Base-by-base conservation (phyloP, 1,284 basidiomycete species). In the Cutaneotrichosporon spelunceum region DNA sequence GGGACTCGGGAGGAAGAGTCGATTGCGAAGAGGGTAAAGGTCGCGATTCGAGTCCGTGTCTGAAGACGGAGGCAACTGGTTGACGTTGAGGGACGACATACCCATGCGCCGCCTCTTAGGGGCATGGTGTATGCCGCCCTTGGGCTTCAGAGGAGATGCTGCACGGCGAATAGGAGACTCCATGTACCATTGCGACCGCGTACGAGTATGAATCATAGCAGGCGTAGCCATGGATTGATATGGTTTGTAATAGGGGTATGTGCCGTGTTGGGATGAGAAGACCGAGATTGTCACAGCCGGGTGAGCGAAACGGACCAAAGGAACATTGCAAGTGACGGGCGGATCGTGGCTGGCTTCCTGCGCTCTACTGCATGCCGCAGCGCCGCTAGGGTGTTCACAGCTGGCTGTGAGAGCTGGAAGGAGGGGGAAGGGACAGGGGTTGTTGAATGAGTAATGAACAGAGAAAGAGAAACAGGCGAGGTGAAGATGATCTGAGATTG, bases 41-140 rank as follows among this genome's bases (percentile, higher is more conserved):
- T 55, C 45, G 33, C 58, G 39, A 63, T 53, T 56, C 16, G 65
- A 57, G n/a, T 60, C 29, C 7, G 64, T 52, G 45, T 60, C 62
- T 3, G 64, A 66, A 27, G 61, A 45, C 44, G 56, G 60, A 7
- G 30, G 44, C 48, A 39, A 29, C 26, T 30, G 55, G 30, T 39
- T 53, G 24, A 44, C 54, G 6, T 61, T 52, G 26, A 74, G 62
- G 4, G 68, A 61, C n/a, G 64, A 60, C 11, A 66, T 58, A 4
- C 70, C 74, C 3, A 77, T 47, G 11, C 70, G 57, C 2, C 74
- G 66, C 11, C 71, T 64, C 57, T 77, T 77, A 1, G 67, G 65
- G 4, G 70, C 61, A 45, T 69, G 68, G 42, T 69, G 64, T 5
- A 58, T 54, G n/a, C 56, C 49, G 3, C 57, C 63, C 44, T 68